Evolutionary conservation across 2,329 filamentous ascomycete genomes (phyloP).

Genomic region (Fusarium denticulatum): DNA sequence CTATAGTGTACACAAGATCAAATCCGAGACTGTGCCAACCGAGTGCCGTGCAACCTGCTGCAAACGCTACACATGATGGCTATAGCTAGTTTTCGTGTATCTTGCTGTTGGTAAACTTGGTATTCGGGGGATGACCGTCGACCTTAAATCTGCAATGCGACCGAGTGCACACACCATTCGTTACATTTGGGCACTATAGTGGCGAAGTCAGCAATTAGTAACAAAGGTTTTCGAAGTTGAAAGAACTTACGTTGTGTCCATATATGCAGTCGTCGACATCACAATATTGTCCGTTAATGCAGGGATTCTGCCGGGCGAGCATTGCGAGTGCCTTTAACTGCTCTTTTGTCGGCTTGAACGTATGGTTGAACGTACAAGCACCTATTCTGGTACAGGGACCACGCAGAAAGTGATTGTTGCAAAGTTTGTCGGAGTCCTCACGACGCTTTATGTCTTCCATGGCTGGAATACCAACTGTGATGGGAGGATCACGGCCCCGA

Average conservation of each 20-base stretch:
- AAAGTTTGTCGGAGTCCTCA: conserved; percentile 65
- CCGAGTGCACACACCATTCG: conserved; percentile 61
- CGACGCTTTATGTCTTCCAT: conserved; percentile 67
- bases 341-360: conserved; percentile 62
- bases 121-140: conserved; percentile 66
- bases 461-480: conserved; percentile 57
- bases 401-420: conserved; percentile 70
- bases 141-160: conserved; percentile 65
- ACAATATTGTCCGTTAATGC: conserved; percentile 67
- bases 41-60: not conserved
- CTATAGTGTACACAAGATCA: conserved; percentile 17
- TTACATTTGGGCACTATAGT: conserved; percentile 62
- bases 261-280: conserved; percentile 68
- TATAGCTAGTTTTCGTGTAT: conserved; percentile 46
- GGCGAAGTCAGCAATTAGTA: conserved; percentile 8
- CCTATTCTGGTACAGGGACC: conserved; percentile 65
- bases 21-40: not conserved
- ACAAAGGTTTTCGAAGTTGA: not conserved
- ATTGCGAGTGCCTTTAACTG: conserved; percentile 66
- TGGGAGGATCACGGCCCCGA: conserved; percentile 64
- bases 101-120: conserved; percentile 56
- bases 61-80: not conserved
- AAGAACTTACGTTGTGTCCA: conserved; percentile 66
- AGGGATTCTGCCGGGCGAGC: conserved; percentile 67
- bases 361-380: conserved; percentile 67